Evolutionary conservation across 306 rosid species (phyloP).

Genomic region (Chamaecrista fasciculata): DNA sequence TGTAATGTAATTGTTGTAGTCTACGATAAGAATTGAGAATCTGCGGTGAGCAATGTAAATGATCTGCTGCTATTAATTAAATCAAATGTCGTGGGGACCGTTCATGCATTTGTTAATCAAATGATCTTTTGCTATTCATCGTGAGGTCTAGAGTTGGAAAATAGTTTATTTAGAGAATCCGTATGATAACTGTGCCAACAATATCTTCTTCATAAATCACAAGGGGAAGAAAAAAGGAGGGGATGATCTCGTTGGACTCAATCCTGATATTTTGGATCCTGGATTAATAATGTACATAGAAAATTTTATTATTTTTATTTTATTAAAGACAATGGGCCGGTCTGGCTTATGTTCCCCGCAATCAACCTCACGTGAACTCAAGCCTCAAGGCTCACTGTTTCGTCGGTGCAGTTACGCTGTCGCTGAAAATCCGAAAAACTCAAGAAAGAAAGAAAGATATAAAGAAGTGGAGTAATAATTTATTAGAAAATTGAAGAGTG

Average conservation of each 20-base stretch:
- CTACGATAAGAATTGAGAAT: conserved; percentile 13
- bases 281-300: background rate
- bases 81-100: conserved; percentile 11
- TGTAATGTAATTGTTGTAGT: conserved; percentile 25
- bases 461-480: background rate
- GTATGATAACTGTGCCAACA: background rate
- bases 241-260: background rate
- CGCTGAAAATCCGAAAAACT: too few species aligned
- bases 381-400: background rate
- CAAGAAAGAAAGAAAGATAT: too few species aligned
- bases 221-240: background rate
- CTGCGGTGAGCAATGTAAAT: conserved; percentile 35
- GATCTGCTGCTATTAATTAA: conserved; percentile 14
- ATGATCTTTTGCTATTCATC: too few species aligned
- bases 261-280: background rate
- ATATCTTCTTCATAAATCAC: too few species aligned
- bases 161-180: background rate
- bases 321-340: conserved; percentile 2
- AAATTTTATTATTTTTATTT: too few species aligned
- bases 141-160: too few species aligned
- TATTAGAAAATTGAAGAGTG: background rate
- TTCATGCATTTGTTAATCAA: background rate
- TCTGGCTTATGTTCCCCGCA: background rate
- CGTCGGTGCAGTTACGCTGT: conserved; percentile 14
- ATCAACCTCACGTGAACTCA: conserved; percentile 5